phyloP scores from a whole-genome alignment of 805 yeast species.

The Kazachstania kunashirensis region DNA sequence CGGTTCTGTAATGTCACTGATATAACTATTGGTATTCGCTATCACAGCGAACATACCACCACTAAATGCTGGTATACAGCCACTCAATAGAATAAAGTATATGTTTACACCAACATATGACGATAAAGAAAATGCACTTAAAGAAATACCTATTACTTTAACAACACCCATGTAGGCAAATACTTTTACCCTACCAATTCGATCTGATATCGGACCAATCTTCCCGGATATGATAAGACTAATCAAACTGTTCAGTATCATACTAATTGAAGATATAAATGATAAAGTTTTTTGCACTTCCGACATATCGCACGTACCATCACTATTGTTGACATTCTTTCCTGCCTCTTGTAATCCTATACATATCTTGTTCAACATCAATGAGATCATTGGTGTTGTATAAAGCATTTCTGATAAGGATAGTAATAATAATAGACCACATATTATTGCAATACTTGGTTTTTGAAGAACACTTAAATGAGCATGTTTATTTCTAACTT shows the following conservation, averaged over 20 bases:
- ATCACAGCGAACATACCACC: constrained; percentile 55
- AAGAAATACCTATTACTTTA: constrained; percentile 15
- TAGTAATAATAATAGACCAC: constrained; percentile 34
- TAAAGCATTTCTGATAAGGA: constrained; percentile 35
- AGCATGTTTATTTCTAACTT: constrained; percentile 37
- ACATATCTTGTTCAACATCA: constrained; percentile 35
- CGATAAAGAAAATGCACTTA: constrained; percentile 22
- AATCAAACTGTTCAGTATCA: constrained; percentile 36
- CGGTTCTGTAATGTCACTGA: constrained; percentile 63
- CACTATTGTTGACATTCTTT: neutral
- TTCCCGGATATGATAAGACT: constrained; percentile 49
- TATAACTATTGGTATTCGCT: constrained; percentile 56
- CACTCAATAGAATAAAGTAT: constrained; percentile 35
- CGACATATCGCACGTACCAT: constrained; percentile 30
- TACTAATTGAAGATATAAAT: constrained; percentile 37
- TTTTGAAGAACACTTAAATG: constrained; percentile 29
- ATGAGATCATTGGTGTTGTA: constrained; percentile 32
- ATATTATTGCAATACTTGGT: constrained; percentile 47
- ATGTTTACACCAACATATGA: constrained; percentile 32
- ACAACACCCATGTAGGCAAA: constrained; percentile 30
- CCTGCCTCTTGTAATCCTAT: constrained; percentile 27
- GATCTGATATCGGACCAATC: constrained; percentile 54
- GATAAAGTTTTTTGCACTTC: constrained; percentile 39
- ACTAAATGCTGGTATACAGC: constrained; percentile 40
- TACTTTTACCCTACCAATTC: constrained; percentile 49